Conservation (phyloP, 2,329 filamentous ascomycete genomes). For the Neofusicoccum cordaticola region DNA sequence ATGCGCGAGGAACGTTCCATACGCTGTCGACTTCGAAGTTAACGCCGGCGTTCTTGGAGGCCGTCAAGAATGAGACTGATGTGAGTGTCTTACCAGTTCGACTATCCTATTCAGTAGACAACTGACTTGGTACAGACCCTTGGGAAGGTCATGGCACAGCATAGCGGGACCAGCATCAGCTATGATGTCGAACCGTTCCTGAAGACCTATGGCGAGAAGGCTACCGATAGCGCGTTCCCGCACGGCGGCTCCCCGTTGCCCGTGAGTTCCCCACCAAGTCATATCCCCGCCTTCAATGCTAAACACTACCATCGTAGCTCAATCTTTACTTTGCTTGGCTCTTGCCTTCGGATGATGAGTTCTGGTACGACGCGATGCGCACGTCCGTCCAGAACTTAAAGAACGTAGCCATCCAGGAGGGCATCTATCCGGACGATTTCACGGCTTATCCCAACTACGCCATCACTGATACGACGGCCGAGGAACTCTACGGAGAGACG, state of each 20-base stretch:
- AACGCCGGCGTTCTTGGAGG: background rate
- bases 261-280: background rate
- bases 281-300: too few species aligned
- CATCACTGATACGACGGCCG: background rate
- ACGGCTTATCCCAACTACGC: conserved; percentile 1
- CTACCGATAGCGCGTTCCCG: background rate
- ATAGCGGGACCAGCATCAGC: conserved; percentile 2
- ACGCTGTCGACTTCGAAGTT: background rate
- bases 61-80: background rate
- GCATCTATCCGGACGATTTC: background rate
- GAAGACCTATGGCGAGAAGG: background rate
- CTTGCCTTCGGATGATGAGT: background rate
- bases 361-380: conserved; percentile 5
- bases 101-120: background rate
- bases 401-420: background rate
- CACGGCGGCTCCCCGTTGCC: background rate
- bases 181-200: conserved; percentile 4
- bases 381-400: background rate
- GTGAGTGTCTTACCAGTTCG: background rate
- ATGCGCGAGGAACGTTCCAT: background rate
- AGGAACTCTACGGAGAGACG: background rate
- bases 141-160: background rate
- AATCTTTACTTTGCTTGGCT: conserved; percentile 3
- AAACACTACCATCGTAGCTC: background rate
- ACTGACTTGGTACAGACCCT: background rate